Percentiles rank a stretch among this genome's conserved stretches.
Conservation (phyloP, 192 early-diverging fungal genomes). For the Umbelopsis vinacea region DNA sequence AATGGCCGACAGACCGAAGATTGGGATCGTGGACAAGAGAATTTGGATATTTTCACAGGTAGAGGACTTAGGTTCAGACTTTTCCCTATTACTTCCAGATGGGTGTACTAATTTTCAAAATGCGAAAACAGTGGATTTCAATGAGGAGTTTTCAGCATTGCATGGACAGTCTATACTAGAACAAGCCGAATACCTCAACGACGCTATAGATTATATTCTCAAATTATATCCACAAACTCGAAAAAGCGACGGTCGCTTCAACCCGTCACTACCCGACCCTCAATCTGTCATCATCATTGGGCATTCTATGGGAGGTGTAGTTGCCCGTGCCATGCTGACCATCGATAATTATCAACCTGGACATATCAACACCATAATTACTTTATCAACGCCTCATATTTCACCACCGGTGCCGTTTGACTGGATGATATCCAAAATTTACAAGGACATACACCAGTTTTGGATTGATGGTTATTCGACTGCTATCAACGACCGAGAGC, state of each 20-base stretch:
- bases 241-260: slow-evolving; percentile 19
- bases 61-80: not conserved
- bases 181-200: slow-evolving; percentile 87
- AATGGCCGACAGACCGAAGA: slow-evolving; percentile 29
- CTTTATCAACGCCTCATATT: slow-evolving; percentile 87
- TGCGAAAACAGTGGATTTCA: slow-evolving; percentile 66
- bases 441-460: slow-evolving; percentile 67
- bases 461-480: slow-evolving; percentile 61
- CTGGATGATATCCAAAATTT: slow-evolving; percentile 65
- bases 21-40: slow-evolving; percentile 37
- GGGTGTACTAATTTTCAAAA: no score
- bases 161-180: slow-evolving; percentile 80
- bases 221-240: slow-evolving; percentile 65
- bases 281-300: slow-evolving; percentile 82
- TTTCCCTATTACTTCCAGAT: no score
- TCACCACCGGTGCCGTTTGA: slow-evolving; percentile 79
- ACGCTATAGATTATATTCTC: slow-evolving; percentile 77
- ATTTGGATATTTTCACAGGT: slow-evolving; percentile 64
- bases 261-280: slow-evolving; percentile 49
- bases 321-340: slow-evolving; percentile 78
- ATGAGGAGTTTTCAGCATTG: slow-evolving; percentile 93
- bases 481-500: slow-evolving; percentile 2
- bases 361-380: slow-evolving; percentile 82
- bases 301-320: slow-evolving; percentile 98
- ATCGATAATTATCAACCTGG: slow-evolving; percentile 71